Evolutionary conservation across 345 rosid genomes (phyloP).

Genomic region (Moricandia moricandioides): DNA sequence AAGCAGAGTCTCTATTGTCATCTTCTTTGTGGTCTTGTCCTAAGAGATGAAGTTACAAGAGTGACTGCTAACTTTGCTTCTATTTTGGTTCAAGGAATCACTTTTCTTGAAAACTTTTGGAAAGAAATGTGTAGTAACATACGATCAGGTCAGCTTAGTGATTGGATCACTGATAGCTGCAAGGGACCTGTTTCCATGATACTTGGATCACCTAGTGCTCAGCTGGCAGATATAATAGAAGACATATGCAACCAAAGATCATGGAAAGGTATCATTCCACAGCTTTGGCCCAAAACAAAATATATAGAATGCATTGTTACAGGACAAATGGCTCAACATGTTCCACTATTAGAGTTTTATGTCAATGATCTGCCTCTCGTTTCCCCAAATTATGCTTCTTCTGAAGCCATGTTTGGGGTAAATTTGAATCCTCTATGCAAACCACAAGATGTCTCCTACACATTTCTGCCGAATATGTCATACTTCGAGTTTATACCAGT

Average conservation of each 20-base stretch:
- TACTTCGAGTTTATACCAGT: slow-evolving; percentile 65
- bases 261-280: slow-evolving; percentile 68
- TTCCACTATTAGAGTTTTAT: slow-evolving; percentile 56
- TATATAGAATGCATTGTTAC: slow-evolving; percentile 55
- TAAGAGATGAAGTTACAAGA: slow-evolving; percentile 45
- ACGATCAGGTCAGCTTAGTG: slow-evolving; percentile 47
- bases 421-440: slow-evolving; percentile 56
- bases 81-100: slow-evolving; percentile 52
- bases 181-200: slow-evolving; percentile 36
- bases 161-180: slow-evolving; percentile 60
- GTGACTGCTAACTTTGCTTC: slow-evolving; percentile 55
- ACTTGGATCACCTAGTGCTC: slow-evolving; percentile 39
- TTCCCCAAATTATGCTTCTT: slow-evolving; percentile 55
- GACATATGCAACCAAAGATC: slow-evolving; percentile 39
- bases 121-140: slow-evolving; percentile 45
- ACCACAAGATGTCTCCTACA: slow-evolving; percentile 63
- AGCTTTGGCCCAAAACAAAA: slow-evolving; percentile 63
- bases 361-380: slow-evolving; percentile 57
- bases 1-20: slow-evolving; percentile 73
- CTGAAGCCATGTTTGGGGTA: slow-evolving; percentile 61
- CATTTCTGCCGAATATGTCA: slow-evolving; percentile 65
- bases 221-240: slow-evolving; percentile 47
- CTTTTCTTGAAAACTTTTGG: slow-evolving; percentile 49
- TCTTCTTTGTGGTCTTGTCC: slow-evolving; percentile 56
- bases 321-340: slow-evolving; percentile 73